Evolutionary conservation across 2,329 filamentous ascomycete genomes (phyloP).

Genomic region (Waltergamsia citrina): DNA sequence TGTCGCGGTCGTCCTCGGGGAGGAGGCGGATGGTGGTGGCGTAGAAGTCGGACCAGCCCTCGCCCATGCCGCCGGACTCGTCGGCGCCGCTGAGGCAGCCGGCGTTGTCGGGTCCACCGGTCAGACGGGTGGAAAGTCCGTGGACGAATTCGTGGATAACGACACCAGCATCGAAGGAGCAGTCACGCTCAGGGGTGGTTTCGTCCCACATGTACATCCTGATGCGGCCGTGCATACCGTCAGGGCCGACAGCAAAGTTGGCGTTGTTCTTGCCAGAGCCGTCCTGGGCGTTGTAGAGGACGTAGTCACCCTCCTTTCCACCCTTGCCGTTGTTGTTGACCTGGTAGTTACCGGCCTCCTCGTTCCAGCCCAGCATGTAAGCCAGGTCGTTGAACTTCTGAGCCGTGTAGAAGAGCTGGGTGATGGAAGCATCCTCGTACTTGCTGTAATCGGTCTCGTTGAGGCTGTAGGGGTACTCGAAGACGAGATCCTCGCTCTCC

Average conservation of each 20-base stretch:
- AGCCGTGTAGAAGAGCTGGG: conserved; percentile 51
- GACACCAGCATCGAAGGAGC: conserved; percentile 48
- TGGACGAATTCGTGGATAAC: conserved; percentile 52
- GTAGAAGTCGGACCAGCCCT: conserved; percentile 63
- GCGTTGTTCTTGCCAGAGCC: conserved; percentile 46
- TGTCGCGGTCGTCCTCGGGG: conserved; percentile 30
- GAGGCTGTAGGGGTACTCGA: conserved; percentile 33
- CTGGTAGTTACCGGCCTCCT: conserved; percentile 51
- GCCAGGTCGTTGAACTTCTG: conserved; percentile 52
- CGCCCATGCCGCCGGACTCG: conserved; percentile 48
- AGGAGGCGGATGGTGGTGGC: conserved; percentile 40
- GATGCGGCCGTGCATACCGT: conserved; percentile 44
- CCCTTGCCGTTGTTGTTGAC: conserved; percentile 44
- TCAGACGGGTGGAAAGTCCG: conserved; percentile 46
- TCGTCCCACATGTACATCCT: conserved; percentile 47
- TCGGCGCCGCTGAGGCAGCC: conserved; percentile 33
- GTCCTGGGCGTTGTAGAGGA: conserved; percentile 49
- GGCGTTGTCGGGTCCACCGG: conserved; percentile 45
- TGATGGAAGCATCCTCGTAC: conserved; percentile 45
- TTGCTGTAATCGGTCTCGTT: conserved; percentile 19
- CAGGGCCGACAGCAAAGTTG: conserved; percentile 44
- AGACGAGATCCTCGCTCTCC: conserved; percentile 26
- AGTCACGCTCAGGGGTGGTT: conserved; percentile 38
- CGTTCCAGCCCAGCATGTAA: conserved; percentile 46
- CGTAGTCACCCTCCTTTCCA: conserved; percentile 39